These are phyloP conservation scores for Podospora appendiculata DNA, from an alignment of 495 filamentous ascomycete species.

Conservation along the genomic window DNA sequence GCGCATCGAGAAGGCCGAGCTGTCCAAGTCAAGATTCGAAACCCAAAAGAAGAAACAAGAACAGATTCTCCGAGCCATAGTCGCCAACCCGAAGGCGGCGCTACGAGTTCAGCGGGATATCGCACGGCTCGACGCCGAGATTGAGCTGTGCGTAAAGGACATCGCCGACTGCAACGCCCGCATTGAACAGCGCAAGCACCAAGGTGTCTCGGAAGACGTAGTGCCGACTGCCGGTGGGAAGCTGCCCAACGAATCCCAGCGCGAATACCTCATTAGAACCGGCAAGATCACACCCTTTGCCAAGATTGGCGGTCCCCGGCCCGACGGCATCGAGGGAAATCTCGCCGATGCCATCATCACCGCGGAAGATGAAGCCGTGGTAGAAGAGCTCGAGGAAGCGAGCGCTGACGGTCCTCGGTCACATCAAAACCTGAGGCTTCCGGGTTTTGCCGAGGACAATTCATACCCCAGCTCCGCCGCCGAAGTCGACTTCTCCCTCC, in stretches of 20 bases:
- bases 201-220: conserved; percentile 35
- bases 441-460: conserved; percentile 59
- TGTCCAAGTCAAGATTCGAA: conserved; percentile 48
- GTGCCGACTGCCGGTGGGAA: conserved; percentile 31
- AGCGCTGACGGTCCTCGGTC: conserved; percentile 53
- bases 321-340: conserved; percentile 49
- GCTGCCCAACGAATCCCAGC: conserved; percentile 69
- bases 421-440: conserved; percentile 72
- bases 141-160: conserved; percentile 56
- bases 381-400: conserved; percentile 47
- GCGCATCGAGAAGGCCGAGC: conserved; percentile 68
- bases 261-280: conserved; percentile 87
- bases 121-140: conserved; percentile 50
- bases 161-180: conserved; percentile 69
- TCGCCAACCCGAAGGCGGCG: conserved; percentile 31
- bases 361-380: conserved; percentile 56
- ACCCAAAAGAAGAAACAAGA: conserved; percentile 33
- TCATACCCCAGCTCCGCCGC: conserved; percentile 19
- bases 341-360: conserved; percentile 68
- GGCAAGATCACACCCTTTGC: conserved; percentile 97
- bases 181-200: conserved; percentile 61
- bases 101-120: conserved; percentile 56
- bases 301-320: conserved; percentile 49
- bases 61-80: conserved; percentile 30
- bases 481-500: conserved; percentile 43